These are phyloP conservation scores for Sporisorium exsertum DNA, from an alignment of 1,284 basidiomycete genomes.

Conservation along the genomic window DNA sequence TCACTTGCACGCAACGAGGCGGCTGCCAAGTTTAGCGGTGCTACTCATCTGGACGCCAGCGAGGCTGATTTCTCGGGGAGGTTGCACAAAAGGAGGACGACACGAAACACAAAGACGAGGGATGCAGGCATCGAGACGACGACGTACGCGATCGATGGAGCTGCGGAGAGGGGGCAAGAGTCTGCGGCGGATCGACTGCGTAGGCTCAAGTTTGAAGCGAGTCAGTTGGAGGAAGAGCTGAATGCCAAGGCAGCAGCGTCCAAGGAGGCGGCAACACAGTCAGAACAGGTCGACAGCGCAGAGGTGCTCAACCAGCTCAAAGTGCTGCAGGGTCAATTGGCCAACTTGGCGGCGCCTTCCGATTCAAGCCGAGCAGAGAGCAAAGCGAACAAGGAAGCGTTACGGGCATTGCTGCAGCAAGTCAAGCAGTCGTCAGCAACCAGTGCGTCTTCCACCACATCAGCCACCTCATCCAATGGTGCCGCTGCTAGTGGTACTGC, in stretches of 20 bases:
- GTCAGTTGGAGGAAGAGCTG: slow-evolving; percentile 45
- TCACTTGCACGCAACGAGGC: slow-evolving; percentile 27
- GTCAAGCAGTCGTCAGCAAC: slow-evolving; percentile 17
- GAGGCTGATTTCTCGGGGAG: slow-evolving; percentile 31
- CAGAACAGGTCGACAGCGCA: slow-evolving; percentile 17
- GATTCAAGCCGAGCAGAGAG: not conserved
- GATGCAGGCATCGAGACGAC: slow-evolving; percentile 48
- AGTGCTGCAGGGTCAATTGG: slow-evolving; percentile 33
- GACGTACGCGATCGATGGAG: slow-evolving; percentile 26
- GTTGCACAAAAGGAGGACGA: slow-evolving; percentile 4
- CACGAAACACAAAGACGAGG: slow-evolving; percentile 5
- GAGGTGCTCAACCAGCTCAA: slow-evolving; percentile 37
- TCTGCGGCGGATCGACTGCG: slow-evolving; percentile 38
- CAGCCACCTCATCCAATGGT: not conserved
- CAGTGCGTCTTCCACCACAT: not conserved
- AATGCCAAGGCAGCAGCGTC: not conserved
- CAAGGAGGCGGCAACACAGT: not conserved
- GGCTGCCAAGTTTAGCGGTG: slow-evolving; percentile 31
- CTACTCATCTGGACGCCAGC: slow-evolving; percentile 23
- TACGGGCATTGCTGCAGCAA: slow-evolving; percentile 23
- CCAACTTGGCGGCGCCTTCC: slow-evolving; percentile 16
- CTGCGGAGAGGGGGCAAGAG: slow-evolving; percentile 8
- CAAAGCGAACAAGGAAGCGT: slow-evolving; percentile 2
- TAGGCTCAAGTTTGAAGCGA: slow-evolving; percentile 45
- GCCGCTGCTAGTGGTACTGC: not conserved